Evolutionary conservation across 2,329 filamentous ascomycete genomes (phyloP).

Genomic region (Fusarium abutilonis): DNA sequence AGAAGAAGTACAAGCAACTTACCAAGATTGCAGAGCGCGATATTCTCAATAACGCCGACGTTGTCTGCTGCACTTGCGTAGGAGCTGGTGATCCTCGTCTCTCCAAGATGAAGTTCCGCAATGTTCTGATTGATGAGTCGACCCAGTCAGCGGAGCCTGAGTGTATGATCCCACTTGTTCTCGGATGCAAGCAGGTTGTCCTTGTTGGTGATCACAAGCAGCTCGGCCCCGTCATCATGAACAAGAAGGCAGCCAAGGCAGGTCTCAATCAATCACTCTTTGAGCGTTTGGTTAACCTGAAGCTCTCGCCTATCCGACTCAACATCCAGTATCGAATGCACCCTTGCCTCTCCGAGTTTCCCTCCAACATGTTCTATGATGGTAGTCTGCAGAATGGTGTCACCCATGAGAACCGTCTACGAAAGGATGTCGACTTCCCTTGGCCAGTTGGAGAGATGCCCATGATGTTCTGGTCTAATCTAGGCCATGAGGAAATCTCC

Average conservation of each 20-base stretch:
- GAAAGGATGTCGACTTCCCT: conserved; percentile 95
- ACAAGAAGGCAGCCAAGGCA: conserved; percentile 99
- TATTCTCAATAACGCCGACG: conserved; percentile 93
- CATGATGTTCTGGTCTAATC: conserved; percentile 99
- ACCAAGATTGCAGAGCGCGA: conserved; percentile 94
- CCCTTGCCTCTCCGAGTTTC: conserved; percentile 94
- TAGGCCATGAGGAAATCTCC: conserved; percentile 97
- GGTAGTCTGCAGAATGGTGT: conserved; percentile 97
- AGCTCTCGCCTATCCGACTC: conserved; percentile 87
- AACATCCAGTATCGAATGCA: conserved; percentile 99
- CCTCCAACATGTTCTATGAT: conserved; percentile 99
- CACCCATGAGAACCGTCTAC: conserved; percentile 85
- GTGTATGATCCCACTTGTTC: conserved; percentile 96
- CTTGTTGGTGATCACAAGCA: conserved; percentile 98
- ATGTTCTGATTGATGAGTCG: conserved; percentile 96
- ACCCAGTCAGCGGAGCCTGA: conserved; percentile 98
- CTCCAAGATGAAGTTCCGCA: conserved; percentile 97
- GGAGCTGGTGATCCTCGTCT: conserved; percentile 95
- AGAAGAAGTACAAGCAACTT: conserved; percentile 98
- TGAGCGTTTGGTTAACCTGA: conserved; percentile 93
- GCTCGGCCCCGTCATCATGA: conserved; percentile 98
- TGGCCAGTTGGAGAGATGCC: conserved; percentile 94
- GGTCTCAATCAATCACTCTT: conserved; percentile 98
- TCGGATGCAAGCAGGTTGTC: conserved; percentile 99
- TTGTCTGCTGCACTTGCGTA: conserved; percentile 98